phyloP scores from a whole-genome alignment of 257 asterid species.

The Nemophila menziesii region DNA sequence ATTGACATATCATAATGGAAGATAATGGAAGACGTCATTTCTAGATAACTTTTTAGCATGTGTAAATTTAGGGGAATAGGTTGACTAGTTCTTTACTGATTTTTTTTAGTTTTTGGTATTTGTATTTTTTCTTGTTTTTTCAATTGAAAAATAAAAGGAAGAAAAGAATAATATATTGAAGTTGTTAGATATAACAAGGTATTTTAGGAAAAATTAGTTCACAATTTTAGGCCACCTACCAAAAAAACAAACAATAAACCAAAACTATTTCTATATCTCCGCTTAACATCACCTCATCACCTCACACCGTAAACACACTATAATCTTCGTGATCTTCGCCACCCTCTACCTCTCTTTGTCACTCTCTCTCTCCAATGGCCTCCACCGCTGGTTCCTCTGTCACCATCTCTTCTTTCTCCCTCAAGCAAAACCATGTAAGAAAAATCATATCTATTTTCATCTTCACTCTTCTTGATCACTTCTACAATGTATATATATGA shows the following conservation, averaged over 20 bases:
- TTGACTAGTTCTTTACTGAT: too few species aligned
- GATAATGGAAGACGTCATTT: too few species aligned
- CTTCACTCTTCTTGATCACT: slow-evolving; percentile 6
- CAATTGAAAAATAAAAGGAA: too few species aligned
- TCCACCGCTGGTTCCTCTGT: slow-evolving; percentile 40
- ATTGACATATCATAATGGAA: too few species aligned
- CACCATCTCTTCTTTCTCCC: slow-evolving; percentile 38
- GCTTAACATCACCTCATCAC: not conserved
- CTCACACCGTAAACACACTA: not conserved
- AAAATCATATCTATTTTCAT: not conserved
- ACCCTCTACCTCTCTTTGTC: not conserved
- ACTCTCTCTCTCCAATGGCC: slow-evolving; percentile 29
- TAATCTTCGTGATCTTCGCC: slow-evolving; percentile 12
- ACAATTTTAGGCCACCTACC: not conserved
- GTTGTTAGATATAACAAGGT: too few species aligned
- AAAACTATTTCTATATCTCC: not conserved
- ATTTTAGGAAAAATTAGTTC: too few species aligned
- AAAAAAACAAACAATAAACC: not conserved
- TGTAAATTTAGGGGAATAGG: too few species aligned
- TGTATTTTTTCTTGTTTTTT: too few species aligned
- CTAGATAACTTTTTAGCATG: too few species aligned
- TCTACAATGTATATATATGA: too few species aligned
- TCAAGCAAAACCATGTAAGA: slow-evolving; percentile 48
- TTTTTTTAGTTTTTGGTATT: too few species aligned
- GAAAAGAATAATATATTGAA: too few species aligned